Evolutionary conservation across 2,329 filamentous ascomycete species (phyloP).

Genomic region (Cladosporium austrohemisphaericum): DNA sequence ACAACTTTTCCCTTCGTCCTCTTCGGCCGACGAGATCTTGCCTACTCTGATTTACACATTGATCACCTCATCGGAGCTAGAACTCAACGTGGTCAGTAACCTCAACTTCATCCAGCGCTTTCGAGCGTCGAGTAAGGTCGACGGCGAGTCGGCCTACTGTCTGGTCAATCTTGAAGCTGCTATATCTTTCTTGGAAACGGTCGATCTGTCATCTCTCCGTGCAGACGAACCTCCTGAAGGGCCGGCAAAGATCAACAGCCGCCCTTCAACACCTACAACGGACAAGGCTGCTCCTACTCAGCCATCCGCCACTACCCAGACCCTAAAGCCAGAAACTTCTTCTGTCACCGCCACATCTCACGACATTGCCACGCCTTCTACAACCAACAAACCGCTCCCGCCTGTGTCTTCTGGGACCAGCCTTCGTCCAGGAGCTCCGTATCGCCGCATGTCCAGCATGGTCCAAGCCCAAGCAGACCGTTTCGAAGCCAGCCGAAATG

Average conservation of each 20-base stretch:
- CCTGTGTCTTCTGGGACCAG: constrained; percentile 18
- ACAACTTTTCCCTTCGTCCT: constrained; percentile 63
- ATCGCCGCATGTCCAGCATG: constrained; percentile 76
- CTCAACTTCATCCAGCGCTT: constrained; percentile 93
- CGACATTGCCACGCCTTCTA: constrained; percentile 20
- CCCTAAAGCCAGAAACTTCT: constrained; percentile 35
- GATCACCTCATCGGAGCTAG: constrained; percentile 82
- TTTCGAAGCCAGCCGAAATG: constrained; percentile 70
- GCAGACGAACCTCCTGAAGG: constrained; percentile 70
- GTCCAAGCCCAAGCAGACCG: constrained; percentile 80
- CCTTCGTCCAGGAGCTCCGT: constrained; percentile 53
- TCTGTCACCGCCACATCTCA: constrained; percentile 26
- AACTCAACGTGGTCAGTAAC: constrained; percentile 88
- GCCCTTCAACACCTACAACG: constrained; percentile 46
- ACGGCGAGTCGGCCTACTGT: constrained; percentile 93
- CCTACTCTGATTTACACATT: constrained; percentile 95
- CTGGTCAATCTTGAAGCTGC: constrained; percentile 93
- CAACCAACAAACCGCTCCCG: constrained; percentile 30
- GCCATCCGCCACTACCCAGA: constrained; percentile 20
- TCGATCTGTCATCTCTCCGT: constrained; percentile 84
- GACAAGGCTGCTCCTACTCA: constrained; percentile 37
- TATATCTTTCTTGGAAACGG: constrained; percentile 90
- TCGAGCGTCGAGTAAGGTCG: constrained; percentile 76
- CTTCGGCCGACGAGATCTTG: constrained; percentile 94
- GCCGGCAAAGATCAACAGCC: constrained; percentile 53